phyloP scores from a whole-genome alignment of 1,284 basidiomycete species.

The Apiotrichum domesticum region DNA sequence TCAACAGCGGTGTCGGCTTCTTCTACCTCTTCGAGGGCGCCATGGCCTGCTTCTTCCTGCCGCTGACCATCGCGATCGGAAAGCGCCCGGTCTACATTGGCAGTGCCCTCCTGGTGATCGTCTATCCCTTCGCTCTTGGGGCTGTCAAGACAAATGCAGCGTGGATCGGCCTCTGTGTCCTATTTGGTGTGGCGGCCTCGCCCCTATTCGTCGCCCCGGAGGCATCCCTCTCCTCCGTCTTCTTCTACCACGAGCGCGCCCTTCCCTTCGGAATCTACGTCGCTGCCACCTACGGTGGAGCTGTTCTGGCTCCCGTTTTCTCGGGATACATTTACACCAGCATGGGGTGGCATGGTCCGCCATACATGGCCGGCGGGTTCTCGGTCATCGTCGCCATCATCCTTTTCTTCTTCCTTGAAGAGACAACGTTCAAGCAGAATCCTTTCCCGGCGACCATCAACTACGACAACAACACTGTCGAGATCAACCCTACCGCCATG shows the following conservation, averaged over 20 bases:
- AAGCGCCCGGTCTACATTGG: conserved; percentile 27
- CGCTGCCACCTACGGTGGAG: conserved; percentile 20
- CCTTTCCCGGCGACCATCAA: not conserved
- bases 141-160: not conserved
- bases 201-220: conserved; percentile 26
- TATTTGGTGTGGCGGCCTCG: conserved; percentile 18
- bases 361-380: conserved; percentile 18
- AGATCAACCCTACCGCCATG: not conserved
- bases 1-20: conserved; percentile 28
- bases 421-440: conserved; percentile 22
- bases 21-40: conserved; percentile 24
- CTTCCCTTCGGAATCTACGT: conserved; percentile 24
- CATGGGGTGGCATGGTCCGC: conserved; percentile 20
- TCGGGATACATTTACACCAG: conserved; percentile 24
- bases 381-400: conserved; percentile 17
- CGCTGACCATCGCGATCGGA: conserved; percentile 21
- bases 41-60: conserved; percentile 19
- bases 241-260: conserved; percentile 29
- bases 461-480: not conserved
- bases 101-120: conserved; percentile 4
- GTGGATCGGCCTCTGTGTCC: conserved; percentile 19
- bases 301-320: conserved; percentile 19
- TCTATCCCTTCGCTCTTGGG: not conserved
- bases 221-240: conserved; percentile 16
- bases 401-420: conserved; percentile 28